Evolutionary conservation across 306 rosid genomes (phyloP), one percentile per base, ranked within the genome.

Genomic region (Begonia peltatifolia): DNA sequence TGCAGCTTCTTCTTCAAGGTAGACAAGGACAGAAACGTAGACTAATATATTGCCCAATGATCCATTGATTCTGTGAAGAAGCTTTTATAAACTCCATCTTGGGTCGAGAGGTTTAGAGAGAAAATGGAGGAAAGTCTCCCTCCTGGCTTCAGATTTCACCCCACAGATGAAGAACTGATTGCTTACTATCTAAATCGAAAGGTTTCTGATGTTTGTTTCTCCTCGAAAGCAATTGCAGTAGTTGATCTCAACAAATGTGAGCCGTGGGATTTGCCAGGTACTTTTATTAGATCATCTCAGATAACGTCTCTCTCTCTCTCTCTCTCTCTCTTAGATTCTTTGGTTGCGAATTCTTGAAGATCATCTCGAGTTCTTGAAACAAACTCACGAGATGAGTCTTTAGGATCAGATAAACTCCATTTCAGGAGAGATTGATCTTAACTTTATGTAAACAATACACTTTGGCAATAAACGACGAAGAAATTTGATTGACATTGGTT

Each of bases 251-350:
- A 90, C 52, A 90, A 81, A 64, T 78, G 72, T 61, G 95, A 90
- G 59, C 99, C 99, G 60, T 90, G 99, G 99, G 95, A 90, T 61
- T 95, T 90, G 41, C 95, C 95, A 61, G 97, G 95, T 71, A 44
- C 12, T 44, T 44, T 44, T 44, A 10, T 44, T 44, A 0, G 3
- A 44, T 11, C 12, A 3, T 44, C 5, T 10, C 12, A 13, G 1
- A 30, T 30, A 30, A 30, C 8, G 9, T 5, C 38, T 30, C 8
- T n/a, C n/a, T 5, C 38, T 30, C 8, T 5, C 38, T 30, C 8
- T 5, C 38, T 30, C 8, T 5, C 38, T 30, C 8, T 5, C 9
- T 30, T 30, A 5, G 38, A 30, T 30, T 30, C 9, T 3, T 30
- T 30, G 23, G 38, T 30, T 7, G 38, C 5, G 38, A 30, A 30